Evolutionary conservation across 352 stramenopile genomes (phyloP), one percentile per base, ranked within the genome.

Genomic region (Phytophthora multivora): DNA sequence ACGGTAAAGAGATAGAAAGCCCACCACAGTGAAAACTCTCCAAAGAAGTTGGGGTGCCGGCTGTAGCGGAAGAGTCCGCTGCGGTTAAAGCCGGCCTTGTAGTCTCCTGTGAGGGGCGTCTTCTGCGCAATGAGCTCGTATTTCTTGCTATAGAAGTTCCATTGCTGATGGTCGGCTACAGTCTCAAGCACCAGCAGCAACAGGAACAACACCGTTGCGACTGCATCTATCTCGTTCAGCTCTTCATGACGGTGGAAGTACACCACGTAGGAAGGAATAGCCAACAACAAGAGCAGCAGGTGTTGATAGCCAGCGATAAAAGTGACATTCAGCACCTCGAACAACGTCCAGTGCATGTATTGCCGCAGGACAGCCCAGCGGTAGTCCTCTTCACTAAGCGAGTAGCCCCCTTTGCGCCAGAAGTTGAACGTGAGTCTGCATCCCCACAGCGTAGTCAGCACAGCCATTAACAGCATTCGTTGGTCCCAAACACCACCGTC

Each of bases 41-140:
- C 85, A 33, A 96, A 95, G 73, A 98, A 98, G 56, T 97, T 97
- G n/a, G 93, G 91, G 69, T 98, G 96, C 38, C 92, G 89, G 38
- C 93, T 92, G 68, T 97, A 96, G 18, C 80, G 71, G 70, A 97
- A 98, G 3, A 98, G 71, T 15, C 92, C 91, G 30, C 84, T 94
- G 59, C 80, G 80, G 71, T 89, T 93, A 75, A 91, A 95, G 7
- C 88, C 88, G 19, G 67, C 67, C 51, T 83, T 80, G 79, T 73
- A 90, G 63, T 93, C 79, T 5, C 77, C 75, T 4, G 74, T 85
- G 36, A 94, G 83, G 23, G 80, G 69, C 54, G 79, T 43, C 64
- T 86, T 86, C 48, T 72, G 62, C 16, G 67, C 73, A 13, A 86
- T 73, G 18, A 76, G 58, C 33, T 69, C 64, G 63, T 95, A 91